phyloP scores from a whole-genome alignment of 352 stramenopile species.

The Phytophthora uliginosa region DNA sequence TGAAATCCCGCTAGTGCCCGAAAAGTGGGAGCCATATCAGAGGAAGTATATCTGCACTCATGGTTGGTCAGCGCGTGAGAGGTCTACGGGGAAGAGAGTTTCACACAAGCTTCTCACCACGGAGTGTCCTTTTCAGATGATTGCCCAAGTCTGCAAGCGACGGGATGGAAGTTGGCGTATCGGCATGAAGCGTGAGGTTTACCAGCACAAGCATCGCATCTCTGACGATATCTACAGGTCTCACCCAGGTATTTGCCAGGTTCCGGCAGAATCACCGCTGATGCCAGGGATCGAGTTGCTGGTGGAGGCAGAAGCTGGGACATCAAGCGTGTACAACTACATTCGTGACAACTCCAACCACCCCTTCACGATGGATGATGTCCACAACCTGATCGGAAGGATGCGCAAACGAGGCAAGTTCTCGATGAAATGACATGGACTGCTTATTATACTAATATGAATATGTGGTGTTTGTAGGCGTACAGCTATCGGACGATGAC shows the following conservation, averaged over 20 bases:
- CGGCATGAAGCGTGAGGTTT: background rate
- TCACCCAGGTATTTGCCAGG: slow-evolving; percentile 31
- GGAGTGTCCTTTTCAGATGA: background rate
- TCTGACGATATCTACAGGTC: slow-evolving; percentile 11
- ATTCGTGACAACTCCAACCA: slow-evolving; percentile 18
- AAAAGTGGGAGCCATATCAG: slow-evolving; percentile 5
- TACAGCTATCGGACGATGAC: slow-evolving; percentile 6
- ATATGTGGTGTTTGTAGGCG: background rate
- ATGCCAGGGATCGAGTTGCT: slow-evolving; percentile 19
- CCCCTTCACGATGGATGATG: slow-evolving; percentile 12
- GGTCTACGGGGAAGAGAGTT: background rate
- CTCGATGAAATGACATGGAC: background rate
- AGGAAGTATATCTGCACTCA: slow-evolving; percentile 19
- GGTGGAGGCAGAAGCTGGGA: slow-evolving; percentile 6
- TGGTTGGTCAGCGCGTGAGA: slow-evolving; percentile 4
- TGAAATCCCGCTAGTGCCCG: slow-evolving; percentile 4
- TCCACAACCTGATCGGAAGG: background rate
- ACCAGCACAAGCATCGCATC: slow-evolving; percentile 6
- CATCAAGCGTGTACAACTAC: slow-evolving; percentile 15
- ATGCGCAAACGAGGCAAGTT: background rate
- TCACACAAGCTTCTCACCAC: background rate
- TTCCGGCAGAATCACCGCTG: background rate
- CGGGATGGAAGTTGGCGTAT: slow-evolving; percentile 10
- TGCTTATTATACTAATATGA: background rate
- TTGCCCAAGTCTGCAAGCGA: background rate